Base-by-base conservation (phyloP, 2,329 filamentous ascomycete species). In the Zymoseptoria brevis region DNA sequence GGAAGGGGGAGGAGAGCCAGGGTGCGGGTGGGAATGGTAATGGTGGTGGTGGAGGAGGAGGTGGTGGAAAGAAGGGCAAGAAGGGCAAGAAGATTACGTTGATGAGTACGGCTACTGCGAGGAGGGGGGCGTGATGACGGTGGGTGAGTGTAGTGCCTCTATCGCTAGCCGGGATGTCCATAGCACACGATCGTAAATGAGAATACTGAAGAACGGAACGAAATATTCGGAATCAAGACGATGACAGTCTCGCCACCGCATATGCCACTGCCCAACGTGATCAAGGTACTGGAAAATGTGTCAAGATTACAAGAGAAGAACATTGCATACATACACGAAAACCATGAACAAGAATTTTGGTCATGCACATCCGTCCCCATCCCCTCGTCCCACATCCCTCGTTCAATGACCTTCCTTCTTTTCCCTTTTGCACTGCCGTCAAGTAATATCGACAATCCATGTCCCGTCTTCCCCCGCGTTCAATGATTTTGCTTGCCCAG, bases 41-140 rank as follows among this genome's bases (percentile, higher is more conserved):
- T 9, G 71, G 69, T 11, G 30, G 30, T 11, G 16, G 79, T 4
- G 77, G 80, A 59, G 64, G 61, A 50, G 67, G 67, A 1, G 76
- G 75, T 8, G 76, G 75, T 8, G 71, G 69, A 0, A 77, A 79
- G 50, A 83, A 83, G 72, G 83, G 83, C 72, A 86, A 86, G 75
- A 87, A 86, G 72, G 80, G 79, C 50, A 85, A 85, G 75, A 87
- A 87, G 75, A 87, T 87, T 58, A 87, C 84, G 8, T 70, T 87
- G 60, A 87, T 87, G 84, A 85, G 83, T 60, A 87, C 84, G 26
- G 64, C 64, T 60, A 62, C 57, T 19, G 64, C 66, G 6, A 50
- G 67, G 53, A 45, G 67, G 41, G 67, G 64, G 24, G 67, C 66
- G 24, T 68, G 66, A 62, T 41, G 11, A 41, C 2, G 16, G 8